These are phyloP conservation scores for Candida boleticola DNA, from an alignment of 805 yeast genomes.

Conservation along the genomic window DNA sequence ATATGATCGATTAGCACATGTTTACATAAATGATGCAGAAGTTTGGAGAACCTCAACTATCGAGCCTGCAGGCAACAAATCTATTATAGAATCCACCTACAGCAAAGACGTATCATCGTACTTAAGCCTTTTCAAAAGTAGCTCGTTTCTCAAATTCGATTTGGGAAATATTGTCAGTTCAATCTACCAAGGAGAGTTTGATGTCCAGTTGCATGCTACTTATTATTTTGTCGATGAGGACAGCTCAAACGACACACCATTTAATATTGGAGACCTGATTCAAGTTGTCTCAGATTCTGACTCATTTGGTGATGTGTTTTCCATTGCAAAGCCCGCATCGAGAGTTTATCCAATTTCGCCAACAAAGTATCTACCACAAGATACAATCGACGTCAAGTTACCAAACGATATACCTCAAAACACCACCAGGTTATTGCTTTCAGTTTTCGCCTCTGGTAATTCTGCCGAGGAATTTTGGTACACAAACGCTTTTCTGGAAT, in stretches of 20 bases:
- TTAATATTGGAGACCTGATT: constrained; percentile 3
- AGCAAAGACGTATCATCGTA: constrained; percentile 60
- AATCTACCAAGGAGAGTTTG: constrained; percentile 55
- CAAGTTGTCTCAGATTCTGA: not conserved
- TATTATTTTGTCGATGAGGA: constrained; percentile 36
- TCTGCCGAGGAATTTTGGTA: constrained; percentile 79
- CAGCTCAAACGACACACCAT: constrained; percentile 7
- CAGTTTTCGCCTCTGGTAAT: constrained; percentile 62
- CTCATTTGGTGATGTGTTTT: constrained; percentile 12
- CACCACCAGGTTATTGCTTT: constrained; percentile 52
- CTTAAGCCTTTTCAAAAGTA: constrained; percentile 39
- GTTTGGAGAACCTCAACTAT: constrained; percentile 37
- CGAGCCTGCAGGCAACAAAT: constrained; percentile 57
- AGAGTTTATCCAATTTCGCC: constrained; percentile 36
- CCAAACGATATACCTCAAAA: constrained; percentile 43
- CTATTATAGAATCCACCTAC: constrained; percentile 37
- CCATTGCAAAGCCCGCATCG: constrained; percentile 29
- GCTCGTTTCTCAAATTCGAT: constrained; percentile 45
- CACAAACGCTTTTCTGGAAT: constrained; percentile 48
- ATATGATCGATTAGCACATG: constrained; percentile 26
- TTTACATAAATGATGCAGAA: constrained; percentile 22
- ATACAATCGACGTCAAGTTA: constrained; percentile 26
- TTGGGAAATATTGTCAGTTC: constrained; percentile 48
- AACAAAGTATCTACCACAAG: constrained; percentile 43
- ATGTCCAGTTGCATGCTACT: constrained; percentile 44